phyloP scores from a whole-genome alignment of 2,329 filamentous ascomycete genomes.

The Penicillium rolfsii region DNA sequence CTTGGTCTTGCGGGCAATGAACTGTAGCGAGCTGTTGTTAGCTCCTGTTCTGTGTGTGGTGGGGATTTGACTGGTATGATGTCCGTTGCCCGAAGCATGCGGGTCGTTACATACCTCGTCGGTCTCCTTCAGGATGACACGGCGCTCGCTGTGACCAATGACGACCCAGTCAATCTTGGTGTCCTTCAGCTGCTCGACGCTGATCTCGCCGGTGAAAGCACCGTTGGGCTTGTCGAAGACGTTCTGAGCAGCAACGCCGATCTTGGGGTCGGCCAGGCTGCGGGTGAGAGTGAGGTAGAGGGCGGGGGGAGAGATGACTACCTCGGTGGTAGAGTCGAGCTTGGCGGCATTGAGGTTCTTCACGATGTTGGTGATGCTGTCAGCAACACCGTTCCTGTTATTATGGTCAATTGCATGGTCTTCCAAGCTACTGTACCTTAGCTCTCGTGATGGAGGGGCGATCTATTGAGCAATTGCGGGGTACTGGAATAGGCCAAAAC shows the following conservation, averaged over 20 bases:
- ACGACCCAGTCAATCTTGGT: slow-evolving; percentile 86
- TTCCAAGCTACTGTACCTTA: slow-evolving; percentile 8
- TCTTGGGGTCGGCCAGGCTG: slow-evolving; percentile 71
- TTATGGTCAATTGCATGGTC: slow-evolving; percentile 20
- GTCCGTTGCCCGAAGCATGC: background rate
- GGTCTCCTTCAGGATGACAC: slow-evolving; percentile 83
- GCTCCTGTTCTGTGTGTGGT: background rate
- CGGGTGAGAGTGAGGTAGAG: slow-evolving; percentile 89
- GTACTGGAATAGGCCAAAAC: slow-evolving; percentile 37
- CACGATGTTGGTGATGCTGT: slow-evolving; percentile 89
- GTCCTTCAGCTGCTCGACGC: slow-evolving; percentile 87
- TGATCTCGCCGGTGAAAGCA: slow-evolving; percentile 96
- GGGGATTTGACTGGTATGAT: background rate
- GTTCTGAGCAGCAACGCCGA: slow-evolving; percentile 93
- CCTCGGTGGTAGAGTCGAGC: slow-evolving; percentile 69
- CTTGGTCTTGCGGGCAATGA: slow-evolving; percentile 94
- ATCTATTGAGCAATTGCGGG: slow-evolving; percentile 30
- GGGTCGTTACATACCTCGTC: slow-evolving; percentile 59
- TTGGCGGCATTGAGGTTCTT: slow-evolving; percentile 83
- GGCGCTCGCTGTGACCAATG: slow-evolving; percentile 92
- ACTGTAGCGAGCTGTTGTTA: slow-evolving; percentile 42
- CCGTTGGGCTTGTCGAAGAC: slow-evolving; percentile 97
- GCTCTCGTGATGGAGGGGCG: slow-evolving; percentile 33
- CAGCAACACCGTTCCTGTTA: slow-evolving; percentile 85
- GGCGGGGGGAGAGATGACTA: slow-evolving; percentile 87